Evolutionary conservation across 1,139 yeast species (phyloP).

Genomic region (Debaryomyces udenii): DNA sequence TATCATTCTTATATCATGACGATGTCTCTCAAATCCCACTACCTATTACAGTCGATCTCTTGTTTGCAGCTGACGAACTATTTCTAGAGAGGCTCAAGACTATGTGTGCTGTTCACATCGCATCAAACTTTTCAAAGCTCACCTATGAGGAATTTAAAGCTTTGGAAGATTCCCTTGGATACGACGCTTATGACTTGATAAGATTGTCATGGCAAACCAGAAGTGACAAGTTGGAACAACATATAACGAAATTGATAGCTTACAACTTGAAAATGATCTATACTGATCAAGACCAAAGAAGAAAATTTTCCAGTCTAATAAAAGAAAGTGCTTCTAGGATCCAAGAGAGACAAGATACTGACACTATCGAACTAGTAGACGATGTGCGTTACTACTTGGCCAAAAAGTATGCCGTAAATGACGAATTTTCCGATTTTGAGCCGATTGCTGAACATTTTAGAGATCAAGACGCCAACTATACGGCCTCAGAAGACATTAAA

Average conservation of each 20-base stretch:
- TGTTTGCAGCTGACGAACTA: slow-evolving; percentile 64
- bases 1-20: slow-evolving; percentile 65
- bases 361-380: slow-evolving; percentile 77
- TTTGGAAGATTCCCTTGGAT: slow-evolving; percentile 26
- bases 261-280: slow-evolving; percentile 45
- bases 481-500: slow-evolving; percentile 27
- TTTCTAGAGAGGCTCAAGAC: slow-evolving; percentile 65
- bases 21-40: slow-evolving; percentile 52
- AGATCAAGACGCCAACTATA: slow-evolving; percentile 15
- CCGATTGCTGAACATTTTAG: slow-evolving; percentile 24
- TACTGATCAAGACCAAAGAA: slow-evolving; percentile 29
- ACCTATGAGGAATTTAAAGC: slow-evolving; percentile 23
- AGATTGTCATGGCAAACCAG: slow-evolving; percentile 70
- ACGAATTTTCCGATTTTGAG: slow-evolving; percentile 34
- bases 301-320: slow-evolving; percentile 25
- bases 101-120: slow-evolving; percentile 62
- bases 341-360: slow-evolving; percentile 65
- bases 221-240: slow-evolving; percentile 66
- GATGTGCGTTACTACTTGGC: slow-evolving; percentile 70
- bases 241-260: slow-evolving; percentile 62
- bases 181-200: slow-evolving; percentile 57
- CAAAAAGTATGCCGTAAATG: slow-evolving; percentile 46
- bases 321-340: slow-evolving; percentile 60
- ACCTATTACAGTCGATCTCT: slow-evolving; percentile 53
- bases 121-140: slow-evolving; percentile 36